Evolutionary conservation across 495 filamentous ascomycete genomes (phyloP).

Genomic region (Aspergillus wentii): DNA sequence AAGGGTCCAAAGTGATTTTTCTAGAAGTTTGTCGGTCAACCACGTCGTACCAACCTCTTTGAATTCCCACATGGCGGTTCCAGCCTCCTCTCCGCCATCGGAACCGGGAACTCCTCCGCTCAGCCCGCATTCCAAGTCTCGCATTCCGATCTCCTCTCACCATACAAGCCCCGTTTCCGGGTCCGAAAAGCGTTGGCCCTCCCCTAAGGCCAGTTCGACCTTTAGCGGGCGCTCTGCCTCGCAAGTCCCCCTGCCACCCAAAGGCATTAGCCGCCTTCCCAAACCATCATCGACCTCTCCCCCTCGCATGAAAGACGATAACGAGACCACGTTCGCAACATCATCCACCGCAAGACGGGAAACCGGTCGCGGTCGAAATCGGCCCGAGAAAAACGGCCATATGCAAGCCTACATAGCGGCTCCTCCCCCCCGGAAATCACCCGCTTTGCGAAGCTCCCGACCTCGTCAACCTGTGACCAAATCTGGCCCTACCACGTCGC

Average conservation of each 20-base stretch:
- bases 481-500: conserved; percentile 61
- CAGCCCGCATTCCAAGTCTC: conserved; percentile 48
- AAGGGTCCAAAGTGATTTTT: conserved; percentile 44
- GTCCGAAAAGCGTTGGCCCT: conserved; percentile 37
- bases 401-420: conserved; percentile 64
- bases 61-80: conserved; percentile 34
- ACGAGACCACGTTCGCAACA: conserved; percentile 25
- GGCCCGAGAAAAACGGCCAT: conserved; percentile 41
- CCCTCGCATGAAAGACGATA: conserved; percentile 25
- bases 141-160: conserved; percentile 52
- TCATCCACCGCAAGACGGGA: conserved; percentile 32
- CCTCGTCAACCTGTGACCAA: conserved; percentile 75
- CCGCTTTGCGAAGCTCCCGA: conserved; percentile 75
- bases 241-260: conserved; percentile 34
- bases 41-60: conserved; percentile 24
- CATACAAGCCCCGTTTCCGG: conserved; percentile 43
- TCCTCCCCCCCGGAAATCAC: conserved; percentile 59
- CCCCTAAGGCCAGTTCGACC: conserved; percentile 40
- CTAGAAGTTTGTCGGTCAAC: conserved; percentile 14
- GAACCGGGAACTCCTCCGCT: conserved; percentile 23
- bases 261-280: conserved; percentile 40
- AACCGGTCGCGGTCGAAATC: conserved; percentile 24
- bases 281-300: conserved; percentile 31
- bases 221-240: conserved; percentile 28
- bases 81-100: conserved; percentile 27